Evolutionary conservation across 2,329 filamentous ascomycete genomes (phyloP), one percentile per base, ranked within the genome.

Genomic region (Colletotrichum nymphaeae): DNA sequence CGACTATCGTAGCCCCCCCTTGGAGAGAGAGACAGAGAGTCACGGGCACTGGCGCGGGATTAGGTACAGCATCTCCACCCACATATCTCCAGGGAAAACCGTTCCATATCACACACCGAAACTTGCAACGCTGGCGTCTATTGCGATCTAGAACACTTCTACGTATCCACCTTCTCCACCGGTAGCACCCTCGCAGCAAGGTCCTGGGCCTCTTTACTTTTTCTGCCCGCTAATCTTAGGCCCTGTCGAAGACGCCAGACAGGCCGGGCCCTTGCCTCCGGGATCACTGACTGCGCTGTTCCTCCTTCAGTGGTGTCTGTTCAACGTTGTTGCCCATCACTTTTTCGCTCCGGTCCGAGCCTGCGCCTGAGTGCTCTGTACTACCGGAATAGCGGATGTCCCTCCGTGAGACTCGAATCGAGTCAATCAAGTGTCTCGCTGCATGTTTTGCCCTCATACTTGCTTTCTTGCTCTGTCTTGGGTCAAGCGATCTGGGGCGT

Each of bases 111-210:
- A 56, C 68, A 63, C 72, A 74, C 72, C 68, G 68, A 74, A 72
- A 74, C 62, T 72, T 58, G 62, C 62, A 63, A 42, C 57, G 55
- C 57, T 24, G n/a, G 56, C 68, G 62, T 67, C 57, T 49, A 72
- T 72, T 26, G 63, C 35, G 68, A 58, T 72, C 72, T 74, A 74
- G 72, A 74, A 72, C 72, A 32, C 52, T 22, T 52, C 24, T n/a
- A 52, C n/a, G 57, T 66, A 32, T 46, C 72, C 66, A 64, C 46
- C 35, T 11, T 49, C 37, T 53, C 56, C 46, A 46, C 46, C n/a
- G 14, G 28, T 53, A 32, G 52, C 32, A 32, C 37, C 28, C 22
- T 55, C 14, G n/a, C 42, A 24, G 35, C 60, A 69, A 55, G 66
- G 59, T 60, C 42, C 66, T 46, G n/a, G 55, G 19, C 16, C 42